These are phyloP conservation scores for Arachis stenosperma DNA, from an alignment of 306 rosid genomes.

Conservation along the genomic window DNA sequence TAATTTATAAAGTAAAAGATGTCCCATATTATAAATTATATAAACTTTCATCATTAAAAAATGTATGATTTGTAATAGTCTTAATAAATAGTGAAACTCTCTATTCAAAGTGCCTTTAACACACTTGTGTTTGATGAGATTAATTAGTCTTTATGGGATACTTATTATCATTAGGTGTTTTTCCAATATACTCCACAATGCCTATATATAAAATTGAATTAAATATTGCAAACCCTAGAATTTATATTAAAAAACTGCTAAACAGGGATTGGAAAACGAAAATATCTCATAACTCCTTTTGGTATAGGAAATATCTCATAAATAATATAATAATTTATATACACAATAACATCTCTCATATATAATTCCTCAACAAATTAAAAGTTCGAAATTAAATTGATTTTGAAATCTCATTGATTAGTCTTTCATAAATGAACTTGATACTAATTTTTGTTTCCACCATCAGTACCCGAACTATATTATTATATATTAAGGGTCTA, in stretches of 20 bases:
- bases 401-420: background rate
- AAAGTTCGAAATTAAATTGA: background rate
- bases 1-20: too few species aligned
- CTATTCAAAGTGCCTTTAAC: slow-evolving; percentile 32
- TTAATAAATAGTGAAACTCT: slow-evolving; percentile 30
- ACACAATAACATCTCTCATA: background rate
- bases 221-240: background rate
- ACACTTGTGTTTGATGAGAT: slow-evolving; percentile 10
- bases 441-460: background rate
- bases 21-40: too few species aligned
- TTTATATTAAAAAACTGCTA: slow-evolving; percentile 1
- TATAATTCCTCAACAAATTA: background rate
- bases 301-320: too few species aligned
- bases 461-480: background rate
- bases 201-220: background rate
- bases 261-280: background rate
- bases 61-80: too few species aligned
- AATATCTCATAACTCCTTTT: background rate
- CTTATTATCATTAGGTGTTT: slow-evolving; percentile 38
- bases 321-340: background rate
- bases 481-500: background rate
- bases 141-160: slow-evolving; percentile 18
- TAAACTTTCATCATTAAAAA: too few species aligned
- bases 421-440: background rate
- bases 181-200: slow-evolving; percentile 18